Base-by-base conservation (phyloP, 345 rosid species). In the Salix caprea region DNA sequence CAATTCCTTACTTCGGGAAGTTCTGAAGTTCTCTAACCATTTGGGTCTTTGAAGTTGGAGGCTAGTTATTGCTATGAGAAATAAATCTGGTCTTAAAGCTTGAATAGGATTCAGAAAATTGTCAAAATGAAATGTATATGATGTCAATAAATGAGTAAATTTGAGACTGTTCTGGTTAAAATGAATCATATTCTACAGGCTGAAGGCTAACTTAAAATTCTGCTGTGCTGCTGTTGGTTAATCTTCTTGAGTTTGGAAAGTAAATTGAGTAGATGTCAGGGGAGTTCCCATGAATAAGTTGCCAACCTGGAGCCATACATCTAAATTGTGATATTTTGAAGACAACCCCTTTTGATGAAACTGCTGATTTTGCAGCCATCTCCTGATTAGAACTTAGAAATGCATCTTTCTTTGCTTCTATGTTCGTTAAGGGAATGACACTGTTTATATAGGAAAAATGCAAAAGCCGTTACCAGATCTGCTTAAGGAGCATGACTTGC, bases 381-480 rank as follows among this genome's bases (percentile, higher is more conserved):
- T 60, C 26, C 28, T 23, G 5, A 1, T 32, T 9, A 32, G 30
- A 23, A 34, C 36, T 32, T 18, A 23, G 2, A 18, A 23, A n/a
- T 8, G 39, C 28, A 65, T 5, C 36, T 44, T 50, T 11, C 32
- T 21, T 30, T 23, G 70, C 18, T 40, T 28, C 40, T 9, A 50
- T 74, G 19, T 70, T 37, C 15, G 9, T 71, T 11, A 34, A 65
- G 4, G 52, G 64, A 76, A 60, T 19, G 13, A 42, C 26, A 48
- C 44, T 74, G 21, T 37, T 48, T 73, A 62, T 50, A 61, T 85
- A 96, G 98, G 99, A 77, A 96, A 91, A 85, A 92, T 96, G 97
- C 99, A 96, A 85, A 94, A 85, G 85, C 93, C 99, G 34, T 77
- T 96, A 60, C 90, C 92, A 0, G 99, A 96, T 54, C 86, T 96